Base-by-base conservation (phyloP, 495 filamentous ascomycete genomes). In the Penicillium argentinense region DNA sequence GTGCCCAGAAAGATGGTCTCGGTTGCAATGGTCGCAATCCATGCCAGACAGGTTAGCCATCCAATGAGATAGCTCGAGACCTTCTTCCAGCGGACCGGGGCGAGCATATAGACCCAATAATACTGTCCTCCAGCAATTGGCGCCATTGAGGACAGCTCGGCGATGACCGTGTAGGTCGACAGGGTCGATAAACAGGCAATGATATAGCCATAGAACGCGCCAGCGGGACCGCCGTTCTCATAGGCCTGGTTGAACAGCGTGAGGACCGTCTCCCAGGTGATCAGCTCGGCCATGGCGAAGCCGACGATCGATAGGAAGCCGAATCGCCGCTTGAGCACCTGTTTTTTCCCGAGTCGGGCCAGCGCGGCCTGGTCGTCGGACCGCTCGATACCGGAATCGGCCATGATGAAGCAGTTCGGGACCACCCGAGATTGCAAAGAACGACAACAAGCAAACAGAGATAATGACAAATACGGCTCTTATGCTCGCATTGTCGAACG, bases 91-190 rank as follows among this genome's bases (percentile, higher is more conserved):
- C 39, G 59, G 12, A 32, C 48, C 18, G 70, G 68, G 9, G 64
- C 64, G 8, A 71, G 54, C 49, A 72, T 68, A 4, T 64, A 62
- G 23, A 69, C 71, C 69, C 67, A 75, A 39, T 73, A 70, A 28
- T 74, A 73, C 44, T 73, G 68, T 1, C 64, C 68, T 42, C 67
- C 71, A 1, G 67, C 59, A 29, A 68, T 67, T 1, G 67, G 66
- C 26, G 63, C 64, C 60, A 79, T 75, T 0, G 74, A 78, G 4
- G 72, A 68, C 42, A 79, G 45, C 52, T 79, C 77, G n/a, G 67
- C 59, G 24, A 79, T 64, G 9, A 67, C 62, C 0, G 64, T 67
- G 47, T 70, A 76, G 1, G 71, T 64, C 0, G 71, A 76, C 11
- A 75, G 52, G 1, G 67, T 72, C 7, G 72, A 72, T 4, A 72